Conservation (phyloP, 805 yeast species). For the Candida fluviatilis region DNA sequence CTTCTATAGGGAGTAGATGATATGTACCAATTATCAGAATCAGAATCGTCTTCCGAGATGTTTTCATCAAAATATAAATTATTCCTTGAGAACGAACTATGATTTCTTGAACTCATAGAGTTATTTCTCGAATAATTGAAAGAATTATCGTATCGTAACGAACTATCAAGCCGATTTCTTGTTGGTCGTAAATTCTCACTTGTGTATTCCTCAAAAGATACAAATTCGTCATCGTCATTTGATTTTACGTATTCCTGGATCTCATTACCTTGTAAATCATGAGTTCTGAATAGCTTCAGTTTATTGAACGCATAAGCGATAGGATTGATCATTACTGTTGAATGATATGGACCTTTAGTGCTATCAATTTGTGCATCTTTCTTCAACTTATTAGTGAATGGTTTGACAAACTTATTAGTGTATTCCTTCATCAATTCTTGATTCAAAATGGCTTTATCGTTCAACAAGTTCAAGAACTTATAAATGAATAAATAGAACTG, state of each 20-base stretch:
- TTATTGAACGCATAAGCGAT: constrained; percentile 26
- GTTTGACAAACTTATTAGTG: constrained; percentile 57
- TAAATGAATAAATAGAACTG: constrained; percentile 37
- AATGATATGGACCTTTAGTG: constrained; percentile 33
- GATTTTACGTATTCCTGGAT: constrained; percentile 14
- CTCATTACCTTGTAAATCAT: constrained; percentile 39
- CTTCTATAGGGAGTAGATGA: constrained; percentile 12
- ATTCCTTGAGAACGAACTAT: not conserved
- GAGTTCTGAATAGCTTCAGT: constrained; percentile 47
- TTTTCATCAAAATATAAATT: constrained; percentile 6
- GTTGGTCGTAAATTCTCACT: constrained; percentile 1
- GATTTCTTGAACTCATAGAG: constrained; percentile 1
- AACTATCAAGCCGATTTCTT: not conserved
- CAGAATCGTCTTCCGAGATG: constrained; percentile 6
- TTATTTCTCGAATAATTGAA: constrained; percentile 3
- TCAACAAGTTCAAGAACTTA: constrained; percentile 45
- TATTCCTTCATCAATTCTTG: constrained; percentile 63
- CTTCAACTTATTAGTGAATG: constrained; percentile 45
- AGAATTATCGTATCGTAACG: not conserved
- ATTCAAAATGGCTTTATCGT: constrained; percentile 57
- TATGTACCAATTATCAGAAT: constrained; percentile 7
- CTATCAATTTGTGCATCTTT: constrained; percentile 65
- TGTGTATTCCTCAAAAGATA: constrained; percentile 2
- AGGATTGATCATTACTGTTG: constrained; percentile 15
- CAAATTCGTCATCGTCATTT: constrained; percentile 1